A percentile compares a stretch with the other conserved stretches of the same genome.
Evolutionary conservation across 2,329 filamentous ascomycete genomes (phyloP).

Genomic region (Herpotrichia juniperi): DNA sequence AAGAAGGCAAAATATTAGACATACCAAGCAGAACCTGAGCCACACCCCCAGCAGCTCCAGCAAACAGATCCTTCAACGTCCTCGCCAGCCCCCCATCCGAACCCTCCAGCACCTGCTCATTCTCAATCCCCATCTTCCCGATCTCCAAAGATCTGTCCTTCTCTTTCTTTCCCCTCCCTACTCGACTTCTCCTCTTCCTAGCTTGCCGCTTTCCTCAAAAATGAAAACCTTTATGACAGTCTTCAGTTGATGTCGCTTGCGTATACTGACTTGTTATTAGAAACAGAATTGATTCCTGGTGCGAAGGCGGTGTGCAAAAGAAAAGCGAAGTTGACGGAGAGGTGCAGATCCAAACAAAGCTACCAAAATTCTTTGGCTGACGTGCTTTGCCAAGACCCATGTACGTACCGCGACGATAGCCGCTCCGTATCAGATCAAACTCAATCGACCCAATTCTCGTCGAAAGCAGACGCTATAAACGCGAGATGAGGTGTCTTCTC

Average conservation of each 20-base stretch:
- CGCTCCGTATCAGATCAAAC: background rate
- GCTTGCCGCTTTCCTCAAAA: background rate
- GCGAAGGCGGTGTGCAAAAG: no score
- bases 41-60: slow-evolving; percentile 88
- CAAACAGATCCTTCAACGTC: slow-evolving; percentile 84
- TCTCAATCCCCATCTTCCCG: slow-evolving; percentile 35
- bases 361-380: slow-evolving; percentile 22
- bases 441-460: no score
- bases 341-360: background rate
- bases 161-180: slow-evolving; percentile 4
- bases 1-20: slow-evolving; percentile 40
- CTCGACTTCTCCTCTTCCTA: slow-evolving; percentile 11
- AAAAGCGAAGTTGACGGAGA: no score
- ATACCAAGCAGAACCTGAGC: slow-evolving; percentile 92
- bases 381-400: slow-evolving; percentile 24
- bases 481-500: no score
- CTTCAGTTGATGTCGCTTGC: no score
- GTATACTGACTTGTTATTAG: no score
- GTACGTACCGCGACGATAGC: background rate
- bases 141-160: slow-evolving; percentile 7
- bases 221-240: no score
- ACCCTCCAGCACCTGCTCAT: slow-evolving; percentile 44
- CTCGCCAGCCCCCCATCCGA: slow-evolving; percentile 41
- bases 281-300: no score
- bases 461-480: no score